Base-by-base conservation (phyloP, 2,329 filamentous ascomycete genomes). In the Sarocladium strictum region DNA sequence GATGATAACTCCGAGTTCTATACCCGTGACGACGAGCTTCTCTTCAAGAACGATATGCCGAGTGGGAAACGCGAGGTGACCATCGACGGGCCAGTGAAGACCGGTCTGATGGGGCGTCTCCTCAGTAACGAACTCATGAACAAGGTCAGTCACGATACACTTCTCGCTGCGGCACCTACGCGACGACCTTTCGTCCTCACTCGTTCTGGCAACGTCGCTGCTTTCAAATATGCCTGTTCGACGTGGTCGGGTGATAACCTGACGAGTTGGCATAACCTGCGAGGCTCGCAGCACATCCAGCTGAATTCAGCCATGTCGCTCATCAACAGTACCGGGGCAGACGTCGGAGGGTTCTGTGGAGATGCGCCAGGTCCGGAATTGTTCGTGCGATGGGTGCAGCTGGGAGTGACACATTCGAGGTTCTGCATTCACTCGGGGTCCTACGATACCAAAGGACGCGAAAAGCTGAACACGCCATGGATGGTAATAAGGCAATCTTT, bases 1-100 rank as follows among this genome's bases (percentile, higher is more conserved):
- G 47, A 51, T 35, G 47, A 51, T 23, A 51, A 51, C 27, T 51
- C 47, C n/a, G 47, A 51, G 47, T 51, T 51, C 29, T 51, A 51
- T 29, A 51, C 27, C 11, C 47, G 47, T 10, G 47, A 51, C 35
- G 47, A 51, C 17, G 47, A 51, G n/a, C 27, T 51, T 21, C 47
- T 51, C 47, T 51, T 51, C 47, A 51, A 51, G 47, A 51, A 51
- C 27, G 27, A 51, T 29, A 51, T 51, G 47, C 47, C 47, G 17
- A 23, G 15, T 4, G 47, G 47, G 9, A 51, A 35, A 21, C 47
- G 47, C 14, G 47, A 51, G 17, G 47, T 27, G 4, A 23, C 47
- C 3, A 33, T 35, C 4, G 27, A 33, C 6, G 47, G 47, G 19
- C 47, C 47, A 21, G 47, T 51, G 27, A 51, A 19, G 27, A 51